Evolutionary conservation across 2,329 filamentous ascomycete species (phyloP).

Genomic region (Ophiostoma quercus): DNA sequence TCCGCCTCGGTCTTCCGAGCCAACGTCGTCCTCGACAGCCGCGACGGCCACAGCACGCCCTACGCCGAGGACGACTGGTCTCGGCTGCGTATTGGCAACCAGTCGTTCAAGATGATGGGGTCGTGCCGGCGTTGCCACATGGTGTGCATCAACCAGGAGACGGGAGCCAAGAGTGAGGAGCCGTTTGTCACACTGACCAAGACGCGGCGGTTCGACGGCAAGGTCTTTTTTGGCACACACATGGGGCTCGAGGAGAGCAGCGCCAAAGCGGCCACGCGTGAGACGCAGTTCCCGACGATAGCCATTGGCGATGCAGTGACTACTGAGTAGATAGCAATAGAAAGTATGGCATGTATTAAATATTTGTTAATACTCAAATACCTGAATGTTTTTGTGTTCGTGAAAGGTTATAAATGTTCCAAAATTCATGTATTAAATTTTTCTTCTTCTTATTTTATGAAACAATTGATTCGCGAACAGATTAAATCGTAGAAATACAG

Average conservation of each 20-base stretch:
- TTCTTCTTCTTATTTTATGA: too few relatives aligned
- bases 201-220: slow-evolving; percentile 74
- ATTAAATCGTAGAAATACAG: too few relatives aligned
- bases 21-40: slow-evolving; percentile 71
- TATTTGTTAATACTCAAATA: too few relatives aligned
- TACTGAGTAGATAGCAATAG: neutral
- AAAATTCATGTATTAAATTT: too few relatives aligned
- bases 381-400: neutral
- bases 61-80: slow-evolving; percentile 81
- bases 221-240: slow-evolving; percentile 86
- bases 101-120: slow-evolving; percentile 68
- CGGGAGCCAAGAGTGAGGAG: slow-evolving; percentile 70
- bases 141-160: slow-evolving; percentile 88
- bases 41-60: slow-evolving; percentile 33
- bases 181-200: slow-evolving; percentile 85
- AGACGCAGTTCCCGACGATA: slow-evolving; percentile 42
- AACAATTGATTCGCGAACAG: too few relatives aligned
- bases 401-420: too few relatives aligned
- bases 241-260: slow-evolving; percentile 45
- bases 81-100: slow-evolving; percentile 58
- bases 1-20: slow-evolving; percentile 72
- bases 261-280: slow-evolving; percentile 26
- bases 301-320: slow-evolving; percentile 43
- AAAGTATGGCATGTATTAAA: too few relatives aligned
- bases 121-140: slow-evolving; percentile 89